phyloP scores from a whole-genome alignment of 2,329 filamentous ascomycete species.

The Phialocephala subalpina region DNA sequence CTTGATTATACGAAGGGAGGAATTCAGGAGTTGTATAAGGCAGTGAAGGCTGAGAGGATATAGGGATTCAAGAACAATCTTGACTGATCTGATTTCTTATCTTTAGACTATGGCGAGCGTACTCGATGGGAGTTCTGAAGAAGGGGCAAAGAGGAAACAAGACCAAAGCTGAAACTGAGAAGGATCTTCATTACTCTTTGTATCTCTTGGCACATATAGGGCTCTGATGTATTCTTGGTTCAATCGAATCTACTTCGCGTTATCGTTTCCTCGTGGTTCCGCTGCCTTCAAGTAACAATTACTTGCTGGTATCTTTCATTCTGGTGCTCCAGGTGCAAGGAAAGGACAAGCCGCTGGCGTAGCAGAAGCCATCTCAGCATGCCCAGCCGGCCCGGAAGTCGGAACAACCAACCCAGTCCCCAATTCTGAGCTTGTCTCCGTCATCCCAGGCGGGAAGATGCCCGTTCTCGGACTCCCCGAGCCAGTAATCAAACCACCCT shows the following conservation, averaged over 20 bases:
- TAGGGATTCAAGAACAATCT: background rate
- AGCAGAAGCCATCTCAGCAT: slow-evolving; percentile 13
- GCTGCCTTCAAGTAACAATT: background rate
- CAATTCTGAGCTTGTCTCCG: background rate
- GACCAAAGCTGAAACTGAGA: background rate
- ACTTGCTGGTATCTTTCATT: background rate
- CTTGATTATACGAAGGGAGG: slow-evolving; percentile 26
- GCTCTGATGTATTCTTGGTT: too few species aligned
- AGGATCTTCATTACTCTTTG: background rate
- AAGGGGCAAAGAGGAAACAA: too few species aligned
- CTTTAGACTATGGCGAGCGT: too few species aligned
- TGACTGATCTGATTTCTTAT: background rate
- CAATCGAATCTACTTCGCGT: background rate
- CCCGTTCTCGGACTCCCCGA: background rate
- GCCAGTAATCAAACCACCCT: background rate
- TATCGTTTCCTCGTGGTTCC: background rate
- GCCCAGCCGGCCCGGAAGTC: background rate
- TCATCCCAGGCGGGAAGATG: background rate
- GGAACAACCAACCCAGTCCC: background rate
- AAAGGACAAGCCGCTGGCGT: slow-evolving; percentile 18
- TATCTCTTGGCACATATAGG: too few species aligned
- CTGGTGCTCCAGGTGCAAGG: background rate
- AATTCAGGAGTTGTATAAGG: slow-evolving; percentile 21
- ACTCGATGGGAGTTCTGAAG: too few species aligned
- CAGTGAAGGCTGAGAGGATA: background rate